Percentiles rank a stretch among this genome's conserved stretches.
phyloP scores from a whole-genome alignment of 495 filamentous ascomycete species.

The Rostrohypoxylon terebratum region DNA sequence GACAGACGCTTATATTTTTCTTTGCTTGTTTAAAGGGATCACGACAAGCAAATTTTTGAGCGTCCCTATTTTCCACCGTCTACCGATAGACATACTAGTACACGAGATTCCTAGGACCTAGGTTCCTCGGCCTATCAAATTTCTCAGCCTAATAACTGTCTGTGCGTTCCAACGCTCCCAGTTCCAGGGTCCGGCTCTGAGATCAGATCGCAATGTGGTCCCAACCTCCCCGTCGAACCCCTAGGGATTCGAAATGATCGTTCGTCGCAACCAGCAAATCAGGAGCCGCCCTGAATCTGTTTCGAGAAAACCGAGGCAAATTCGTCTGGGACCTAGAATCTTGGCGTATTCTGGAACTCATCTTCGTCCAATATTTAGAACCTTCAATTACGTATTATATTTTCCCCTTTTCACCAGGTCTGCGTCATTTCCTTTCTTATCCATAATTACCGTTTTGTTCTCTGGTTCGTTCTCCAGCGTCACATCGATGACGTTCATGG shows the following conservation, averaged over 20 bases:
- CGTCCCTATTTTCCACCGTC: conserved; percentile 7
- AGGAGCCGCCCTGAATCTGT: conserved; percentile 33
- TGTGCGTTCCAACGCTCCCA: conserved; percentile 35
- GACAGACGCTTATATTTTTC: conserved; percentile 17
- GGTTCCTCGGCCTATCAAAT: conserved; percentile 37
- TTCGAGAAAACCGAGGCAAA: conserved; percentile 47
- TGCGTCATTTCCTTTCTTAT: conserved; percentile 45
- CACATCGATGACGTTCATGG: conserved; percentile 42
- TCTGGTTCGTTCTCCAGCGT: conserved; percentile 24
- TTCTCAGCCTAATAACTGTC: conserved; percentile 33
- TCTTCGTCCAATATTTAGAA: conserved; percentile 32
- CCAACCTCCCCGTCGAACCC: conserved; percentile 37
- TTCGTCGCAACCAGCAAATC: conserved; percentile 39
- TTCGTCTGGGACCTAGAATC: conserved; percentile 42
- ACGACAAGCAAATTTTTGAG: conserved; percentile 2
- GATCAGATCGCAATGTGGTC: conserved; percentile 45
- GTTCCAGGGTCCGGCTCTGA: conserved; percentile 34
- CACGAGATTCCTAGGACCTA: conserved; percentile 12
- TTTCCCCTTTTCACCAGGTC: conserved; percentile 46
- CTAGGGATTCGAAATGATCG: conserved; percentile 46
- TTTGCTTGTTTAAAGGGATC: conserved; percentile 9
- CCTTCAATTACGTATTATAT: conserved; percentile 42
- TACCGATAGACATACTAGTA: conserved; percentile 13
- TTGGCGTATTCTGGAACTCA: conserved; percentile 48
- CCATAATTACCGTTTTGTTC: conserved; percentile 33